A percentile compares a stretch with the other conserved stretches of the same genome.
Evolutionary conservation across 805 yeast species (phyloP).

Genomic region (Candida easanensis): DNA sequence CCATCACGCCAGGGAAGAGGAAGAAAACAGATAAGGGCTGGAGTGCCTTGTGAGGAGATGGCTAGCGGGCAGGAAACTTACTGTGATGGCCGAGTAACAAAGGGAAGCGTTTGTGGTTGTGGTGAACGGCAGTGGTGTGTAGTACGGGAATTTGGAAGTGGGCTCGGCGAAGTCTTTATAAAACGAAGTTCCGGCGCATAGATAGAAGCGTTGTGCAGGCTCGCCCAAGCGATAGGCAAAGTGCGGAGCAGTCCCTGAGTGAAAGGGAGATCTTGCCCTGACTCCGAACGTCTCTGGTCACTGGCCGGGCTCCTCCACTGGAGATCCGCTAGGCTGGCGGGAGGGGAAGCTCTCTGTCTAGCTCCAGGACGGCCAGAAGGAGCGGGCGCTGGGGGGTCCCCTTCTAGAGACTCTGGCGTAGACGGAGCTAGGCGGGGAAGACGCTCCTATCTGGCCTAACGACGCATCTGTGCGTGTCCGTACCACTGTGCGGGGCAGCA

Average conservation of each 20-base stretch:
- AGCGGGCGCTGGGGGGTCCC: not conserved
- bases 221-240: too few relatives aligned
- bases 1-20: too few relatives aligned
- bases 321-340: too few relatives aligned
- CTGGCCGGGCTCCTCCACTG: too few relatives aligned
- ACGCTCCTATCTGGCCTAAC: not conserved
- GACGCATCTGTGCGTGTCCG: conserved; percentile 8
- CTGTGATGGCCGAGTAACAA: not conserved
- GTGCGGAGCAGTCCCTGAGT: not conserved
- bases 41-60: too few relatives aligned
- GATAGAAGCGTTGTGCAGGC: too few relatives aligned
- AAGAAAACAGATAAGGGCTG: too few relatives aligned
- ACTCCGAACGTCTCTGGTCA: too few relatives aligned
- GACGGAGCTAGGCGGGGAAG: conserved; percentile 1
- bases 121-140: too few relatives aligned
- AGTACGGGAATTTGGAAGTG: not conserved
- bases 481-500: conserved; percentile 11
- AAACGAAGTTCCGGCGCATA: not conserved
- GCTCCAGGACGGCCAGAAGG: not conserved
- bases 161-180: not conserved
- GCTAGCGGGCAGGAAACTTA: too few relatives aligned
- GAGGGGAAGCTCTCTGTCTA: not conserved
- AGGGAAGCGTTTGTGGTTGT: too few relatives aligned
- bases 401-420: not conserved
- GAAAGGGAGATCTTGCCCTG: too few relatives aligned